Conservation (phyloP, 371 early-diverging fungal species). For the Mortierella sp. region DNA sequence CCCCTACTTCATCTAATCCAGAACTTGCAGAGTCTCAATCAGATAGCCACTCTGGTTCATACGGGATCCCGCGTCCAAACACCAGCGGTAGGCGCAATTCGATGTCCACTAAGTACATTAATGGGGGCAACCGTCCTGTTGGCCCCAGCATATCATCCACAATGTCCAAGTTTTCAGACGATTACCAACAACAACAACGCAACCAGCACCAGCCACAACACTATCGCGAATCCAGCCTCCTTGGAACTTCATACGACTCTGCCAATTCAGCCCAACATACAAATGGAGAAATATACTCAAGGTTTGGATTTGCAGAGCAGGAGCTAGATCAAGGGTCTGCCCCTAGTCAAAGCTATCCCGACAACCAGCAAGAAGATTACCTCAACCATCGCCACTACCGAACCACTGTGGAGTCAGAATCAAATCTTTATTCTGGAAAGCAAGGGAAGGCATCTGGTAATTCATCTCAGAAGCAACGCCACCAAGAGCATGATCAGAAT, state of each 20-base stretch:
- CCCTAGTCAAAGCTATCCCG: constrained; percentile 24
- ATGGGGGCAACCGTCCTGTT: constrained; percentile 1
- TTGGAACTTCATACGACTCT: constrained; percentile 53
- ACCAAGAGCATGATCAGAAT: constrained; percentile 13
- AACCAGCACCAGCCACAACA: constrained; percentile 23
- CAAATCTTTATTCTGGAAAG: constrained; percentile 7
- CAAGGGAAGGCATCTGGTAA: constrained; percentile 12
- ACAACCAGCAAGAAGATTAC: constrained; percentile 8
- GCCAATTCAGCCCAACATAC: constrained; percentile 28
- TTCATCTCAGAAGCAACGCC: constrained; percentile 24
- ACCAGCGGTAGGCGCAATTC: background rate
- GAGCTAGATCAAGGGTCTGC: constrained; percentile 29
- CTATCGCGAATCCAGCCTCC: constrained; percentile 34
- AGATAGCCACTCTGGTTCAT: constrained; percentile 56
- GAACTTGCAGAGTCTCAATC: constrained; percentile 49
- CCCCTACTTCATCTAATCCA: constrained; percentile 55
- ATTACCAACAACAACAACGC: constrained; percentile 22
- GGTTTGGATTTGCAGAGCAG: constrained; percentile 27
- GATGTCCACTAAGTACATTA: constrained; percentile 19
- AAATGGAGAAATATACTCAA: constrained; percentile 24
- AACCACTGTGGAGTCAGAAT: constrained; percentile 24
- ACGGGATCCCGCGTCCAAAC: constrained; percentile 31
- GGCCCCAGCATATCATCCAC: constrained; percentile 42
- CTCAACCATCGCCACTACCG: constrained; percentile 15
- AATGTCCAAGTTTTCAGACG: constrained; percentile 31